Percentiles rank a stretch among this genome's conserved stretches.
Conservation (phyloP, 2,329 filamentous ascomycete genomes). For the Fusarium papillatum region DNA sequence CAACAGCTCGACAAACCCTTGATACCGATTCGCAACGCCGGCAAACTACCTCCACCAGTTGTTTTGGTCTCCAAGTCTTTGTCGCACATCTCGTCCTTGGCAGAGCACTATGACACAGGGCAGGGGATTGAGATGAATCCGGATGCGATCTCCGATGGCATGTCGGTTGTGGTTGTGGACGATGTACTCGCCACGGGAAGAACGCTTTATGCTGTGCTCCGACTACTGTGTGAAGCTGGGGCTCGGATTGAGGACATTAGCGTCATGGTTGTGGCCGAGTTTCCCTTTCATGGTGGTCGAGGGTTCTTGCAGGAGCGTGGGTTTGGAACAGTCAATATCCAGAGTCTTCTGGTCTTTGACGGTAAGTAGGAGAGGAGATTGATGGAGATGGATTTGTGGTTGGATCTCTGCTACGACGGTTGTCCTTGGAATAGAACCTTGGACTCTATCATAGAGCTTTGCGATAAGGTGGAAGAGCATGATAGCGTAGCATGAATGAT, state of each 20-base stretch:
- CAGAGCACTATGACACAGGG: conserved; percentile 37
- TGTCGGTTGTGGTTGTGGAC: conserved; percentile 66
- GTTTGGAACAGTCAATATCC: conserved; percentile 63
- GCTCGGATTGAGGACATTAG: conserved; percentile 56
- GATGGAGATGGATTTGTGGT: background rate
- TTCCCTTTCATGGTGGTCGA: conserved; percentile 64
- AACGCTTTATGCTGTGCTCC: conserved; percentile 67
- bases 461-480: background rate
- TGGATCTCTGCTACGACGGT: background rate
- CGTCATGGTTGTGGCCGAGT: conserved; percentile 69
- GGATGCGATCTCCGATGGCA: conserved; percentile 54
- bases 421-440: background rate
- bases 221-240: conserved; percentile 59
- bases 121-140: conserved; percentile 64
- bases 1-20: conserved; percentile 55
- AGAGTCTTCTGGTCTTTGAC: conserved; percentile 63
- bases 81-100: conserved; percentile 68
- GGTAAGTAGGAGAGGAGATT: conserved; percentile 30
- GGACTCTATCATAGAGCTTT: background rate
- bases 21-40: conserved; percentile 65
- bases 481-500: background rate
- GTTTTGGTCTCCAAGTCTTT: conserved; percentile 59
- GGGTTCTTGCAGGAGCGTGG: conserved; percentile 58
- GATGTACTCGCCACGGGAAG: conserved; percentile 69
- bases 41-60: conserved; percentile 71